Evolutionary conservation across 345 rosid species (phyloP), one percentile per base, ranked within the genome.

Genomic region (Lenwebbia sp.): DNA sequence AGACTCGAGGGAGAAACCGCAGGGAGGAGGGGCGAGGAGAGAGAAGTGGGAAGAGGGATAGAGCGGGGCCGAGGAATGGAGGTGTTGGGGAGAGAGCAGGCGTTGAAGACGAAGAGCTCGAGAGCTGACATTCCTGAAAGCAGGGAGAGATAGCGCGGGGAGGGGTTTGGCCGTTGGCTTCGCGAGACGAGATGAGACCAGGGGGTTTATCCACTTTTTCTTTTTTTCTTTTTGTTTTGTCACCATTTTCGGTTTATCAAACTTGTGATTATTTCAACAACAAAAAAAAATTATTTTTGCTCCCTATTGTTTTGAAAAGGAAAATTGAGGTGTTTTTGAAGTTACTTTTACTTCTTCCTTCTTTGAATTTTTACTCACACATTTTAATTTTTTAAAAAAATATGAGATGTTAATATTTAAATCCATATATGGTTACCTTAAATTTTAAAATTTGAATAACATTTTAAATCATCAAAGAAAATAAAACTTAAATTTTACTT

Each of bases 181-280:
- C 75, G 33, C 13, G 15, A 30, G 14, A 37, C 11, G 55, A 30
- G 54, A 75, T 22, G 65, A 40, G 85, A 37, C 52, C 37, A 23
- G 12, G 85, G 83, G 88, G 75, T 86, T 86, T 86, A 88, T 88
- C 88, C 58, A 5, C 84, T 51, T 57, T 65, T 26, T 51, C 14
- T 33, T 12, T 7, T 6, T 17, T 6, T 30, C 12, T 4, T 70
- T 19, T 19, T 70, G 2, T 37, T 37, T 70, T 40, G 78, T 33
- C 25, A 15, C 78, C 2, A 9, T 37, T 30, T 70, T 70, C 1
- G 26, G 8, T 44, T 44, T 44, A 44, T 40, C 4, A 40, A 4
- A 40, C 47, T 44, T 44, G 6, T 44, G 47, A 44, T 44, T 44
- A 5, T 7, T 44, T 44, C 47, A 44, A 6, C 5, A 44, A 6